Evolutionary conservation across 495 filamentous ascomycete species (phyloP), one percentile per base, ranked within the genome.

Genomic region (Penicillium mononematosum): DNA sequence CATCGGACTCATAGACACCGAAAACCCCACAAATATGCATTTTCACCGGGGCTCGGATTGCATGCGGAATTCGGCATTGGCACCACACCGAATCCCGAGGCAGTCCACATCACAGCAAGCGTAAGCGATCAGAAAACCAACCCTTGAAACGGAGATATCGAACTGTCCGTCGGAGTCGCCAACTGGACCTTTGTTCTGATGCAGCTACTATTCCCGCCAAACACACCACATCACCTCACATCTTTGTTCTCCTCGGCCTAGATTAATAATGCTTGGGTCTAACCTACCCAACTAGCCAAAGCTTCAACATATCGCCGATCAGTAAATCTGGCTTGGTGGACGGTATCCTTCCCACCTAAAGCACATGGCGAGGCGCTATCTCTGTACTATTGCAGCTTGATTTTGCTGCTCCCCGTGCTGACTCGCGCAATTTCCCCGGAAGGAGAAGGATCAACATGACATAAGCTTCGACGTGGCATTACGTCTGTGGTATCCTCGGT

Each of bases 201-300:
- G 62, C 59, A 63, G 22, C 22, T 24, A 4, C 53, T 29, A 58
- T 58, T 27, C 59, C 69, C 4, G 10, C 22, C 4, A 72, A 68
- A 34, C 65, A 61, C 44, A 75, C 69, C 71, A 10, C 64, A 70
- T 46, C 58, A 62, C 2, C 55, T 75, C 14, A 9, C 54, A 16
- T 49, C 56, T 2, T 65, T 78, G 0, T 22, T 71, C 6, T 69
- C 76, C 0, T 80, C 75, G 77, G 64, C 61, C 1, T 48, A 70
- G 5, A 75, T 90, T 19, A 83, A 5, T 24, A 24, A 24, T 24
- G 24, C 24, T 5, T 24, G 5, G 24, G 5, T 24, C 24, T 24
- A 24, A 5, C 24, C 24, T 24, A 24, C 5, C 24, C 24, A 24
- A 24, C 24, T 24, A 24, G 24, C 24, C 24, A 24, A 24, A 86